Evolutionary conservation across 805 yeast species (phyloP).

Genomic region (Kazachstania viticola): DNA sequence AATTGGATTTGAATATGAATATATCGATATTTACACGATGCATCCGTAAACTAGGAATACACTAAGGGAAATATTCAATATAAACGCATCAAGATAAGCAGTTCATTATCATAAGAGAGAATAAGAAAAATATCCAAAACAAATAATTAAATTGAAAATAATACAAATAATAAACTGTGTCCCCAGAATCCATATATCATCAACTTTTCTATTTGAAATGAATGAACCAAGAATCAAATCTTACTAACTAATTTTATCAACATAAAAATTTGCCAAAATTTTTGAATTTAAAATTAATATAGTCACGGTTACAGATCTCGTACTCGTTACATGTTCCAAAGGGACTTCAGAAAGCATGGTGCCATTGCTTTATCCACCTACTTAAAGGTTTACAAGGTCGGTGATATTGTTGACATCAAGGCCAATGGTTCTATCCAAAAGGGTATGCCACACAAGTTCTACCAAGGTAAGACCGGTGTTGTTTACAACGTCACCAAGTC

Average conservation of each 20-base stretch:
- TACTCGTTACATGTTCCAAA: slow-evolving; percentile 99
- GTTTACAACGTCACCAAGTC: slow-evolving; percentile 98
- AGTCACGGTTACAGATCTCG: slow-evolving; percentile 99
- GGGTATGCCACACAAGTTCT: slow-evolving; percentile 99
- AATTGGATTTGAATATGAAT: not conserved
- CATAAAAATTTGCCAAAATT: no score
- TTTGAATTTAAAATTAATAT: slow-evolving; percentile 6
- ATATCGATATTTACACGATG: no score
- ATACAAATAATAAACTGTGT: no score
- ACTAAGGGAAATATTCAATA: no score
- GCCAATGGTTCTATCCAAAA: slow-evolving; percentile 98
- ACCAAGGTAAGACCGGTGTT: slow-evolving; percentile 99
- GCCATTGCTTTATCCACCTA: slow-evolving; percentile 87
- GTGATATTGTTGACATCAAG: slow-evolving; percentile 98
- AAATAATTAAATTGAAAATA: no score
- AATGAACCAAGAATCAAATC: no score
- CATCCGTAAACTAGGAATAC: no score
- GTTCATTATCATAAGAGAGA: no score
- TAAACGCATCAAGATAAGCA: no score
- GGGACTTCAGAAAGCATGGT: slow-evolving; percentile 97
- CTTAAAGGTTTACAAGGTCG: slow-evolving; percentile 96
- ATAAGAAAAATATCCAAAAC: no score
- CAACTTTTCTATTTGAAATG: no score
- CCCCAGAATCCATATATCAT: no score
- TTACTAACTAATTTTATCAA: slow-evolving; percentile 1